Evolutionary conservation across 2,329 filamentous ascomycete species (phyloP).

Genomic region (Didymellaceae sp.): DNA sequence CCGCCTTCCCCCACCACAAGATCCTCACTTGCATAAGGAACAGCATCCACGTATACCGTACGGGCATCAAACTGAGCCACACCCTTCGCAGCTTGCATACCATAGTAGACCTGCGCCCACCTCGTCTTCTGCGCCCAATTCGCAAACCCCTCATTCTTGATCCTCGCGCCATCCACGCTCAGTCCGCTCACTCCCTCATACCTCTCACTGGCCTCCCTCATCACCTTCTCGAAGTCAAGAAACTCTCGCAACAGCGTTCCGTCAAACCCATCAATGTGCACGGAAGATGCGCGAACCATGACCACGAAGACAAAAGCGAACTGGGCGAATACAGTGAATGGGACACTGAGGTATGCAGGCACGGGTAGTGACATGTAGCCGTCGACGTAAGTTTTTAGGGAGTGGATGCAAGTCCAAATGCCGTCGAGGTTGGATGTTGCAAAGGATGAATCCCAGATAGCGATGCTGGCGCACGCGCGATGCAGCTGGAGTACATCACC

Average conservation of each 20-base stretch:
- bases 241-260: neutral
- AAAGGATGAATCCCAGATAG: neutral
- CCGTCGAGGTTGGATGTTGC: neutral
- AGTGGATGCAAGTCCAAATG: neutral
- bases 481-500: neutral
- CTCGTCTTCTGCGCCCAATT: constrained; percentile 2
- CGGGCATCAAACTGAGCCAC: neutral
- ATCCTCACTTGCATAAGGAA: no score
- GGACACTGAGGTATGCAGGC: constrained; percentile 3
- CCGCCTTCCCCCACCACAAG: no score
- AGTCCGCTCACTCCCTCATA: constrained; percentile 1
- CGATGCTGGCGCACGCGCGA: neutral
- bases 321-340: constrained; percentile 17
- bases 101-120: constrained; percentile 3
- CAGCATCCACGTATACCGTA: no score
- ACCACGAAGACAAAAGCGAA: constrained; percentile 21
- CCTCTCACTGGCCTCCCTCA: neutral
- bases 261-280: constrained; percentile 3
- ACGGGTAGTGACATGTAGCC: neutral
- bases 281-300: constrained; percentile 6
- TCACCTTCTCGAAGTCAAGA: constrained; percentile 3
- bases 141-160: neutral
- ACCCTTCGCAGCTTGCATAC: neutral
- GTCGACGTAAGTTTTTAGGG: neutral
- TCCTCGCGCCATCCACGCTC: neutral